Conservation (phyloP, 495 filamentous ascomycete species). For the Bryoglossum gracile region DNA sequence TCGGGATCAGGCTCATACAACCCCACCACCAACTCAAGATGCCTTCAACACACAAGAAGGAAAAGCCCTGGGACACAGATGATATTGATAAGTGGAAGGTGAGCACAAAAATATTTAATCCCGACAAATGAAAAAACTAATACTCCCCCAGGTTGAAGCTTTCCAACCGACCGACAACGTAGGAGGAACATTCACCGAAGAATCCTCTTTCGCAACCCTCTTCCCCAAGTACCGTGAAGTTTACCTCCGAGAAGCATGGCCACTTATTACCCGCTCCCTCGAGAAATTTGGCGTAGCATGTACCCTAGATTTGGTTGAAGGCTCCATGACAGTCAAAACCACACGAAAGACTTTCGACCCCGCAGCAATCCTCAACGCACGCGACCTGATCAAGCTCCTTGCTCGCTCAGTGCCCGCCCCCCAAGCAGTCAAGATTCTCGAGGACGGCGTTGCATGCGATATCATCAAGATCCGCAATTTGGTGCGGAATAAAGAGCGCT, state of each 20-base stretch:
- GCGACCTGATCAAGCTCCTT: constrained; percentile 89
- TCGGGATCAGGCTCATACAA: constrained; percentile 8
- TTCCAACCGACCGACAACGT: constrained; percentile 83
- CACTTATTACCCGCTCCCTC: constrained; percentile 66
- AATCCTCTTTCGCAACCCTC: constrained; percentile 83
- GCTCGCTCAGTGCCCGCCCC: constrained; percentile 88
- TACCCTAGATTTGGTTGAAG: constrained; percentile 88
- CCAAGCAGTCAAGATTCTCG: constrained; percentile 87
- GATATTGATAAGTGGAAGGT: constrained; percentile 98
- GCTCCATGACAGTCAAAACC: constrained; percentile 92
- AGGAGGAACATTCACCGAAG: constrained; percentile 81
- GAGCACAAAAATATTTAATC: not conserved
- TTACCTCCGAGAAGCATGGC: constrained; percentile 91
- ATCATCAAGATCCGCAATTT: constrained; percentile 90
- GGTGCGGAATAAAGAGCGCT: constrained; percentile 91
- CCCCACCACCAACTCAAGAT: constrained; percentile 38
- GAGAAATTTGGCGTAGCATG: constrained; percentile 80
- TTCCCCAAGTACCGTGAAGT: constrained; percentile 98
- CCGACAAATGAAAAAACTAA: constrained; percentile 4
- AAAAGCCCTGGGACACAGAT: constrained; percentile 97
- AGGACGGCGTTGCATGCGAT: constrained; percentile 84
- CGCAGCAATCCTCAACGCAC: constrained; percentile 86
- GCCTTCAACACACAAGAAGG: constrained; percentile 89
- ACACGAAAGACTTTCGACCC: constrained; percentile 94
- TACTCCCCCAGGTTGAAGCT: constrained; percentile 52